Evolutionary conservation across 2,329 filamentous ascomycete species (phyloP).

Genomic region (Fusarium nodosum): DNA sequence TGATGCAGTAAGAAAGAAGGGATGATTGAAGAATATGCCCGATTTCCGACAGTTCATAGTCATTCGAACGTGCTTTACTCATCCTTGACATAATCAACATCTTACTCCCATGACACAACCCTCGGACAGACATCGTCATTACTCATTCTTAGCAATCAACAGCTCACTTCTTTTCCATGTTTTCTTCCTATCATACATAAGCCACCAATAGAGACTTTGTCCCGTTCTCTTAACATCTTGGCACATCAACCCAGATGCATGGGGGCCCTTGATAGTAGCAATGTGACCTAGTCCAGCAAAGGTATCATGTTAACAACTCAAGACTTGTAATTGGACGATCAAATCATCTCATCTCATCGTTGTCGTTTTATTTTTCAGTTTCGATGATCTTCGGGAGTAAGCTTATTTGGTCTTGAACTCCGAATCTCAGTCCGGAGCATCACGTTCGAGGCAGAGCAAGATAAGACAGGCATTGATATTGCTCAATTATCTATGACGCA

Average conservation of each 20-base stretch:
- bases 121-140: not conserved
- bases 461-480: not conserved
- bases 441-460: not conserved
- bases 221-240: slow-evolving; percentile 14
- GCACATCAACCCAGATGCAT: slow-evolving; percentile 23
- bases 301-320: slow-evolving; percentile 37
- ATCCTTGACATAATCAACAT: not conserved
- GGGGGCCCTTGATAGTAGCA: slow-evolving; percentile 7
- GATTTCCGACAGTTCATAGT: not conserved
- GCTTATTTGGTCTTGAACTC: slow-evolving; percentile 31
- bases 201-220: slow-evolving; percentile 12
- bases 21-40: not conserved
- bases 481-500: slow-evolving; percentile 20
- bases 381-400: slow-evolving; percentile 29
- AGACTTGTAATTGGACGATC: slow-evolving; percentile 36
- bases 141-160: not conserved
- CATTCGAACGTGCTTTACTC: not conserved
- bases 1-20: not conserved
- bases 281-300: slow-evolving; percentile 11
- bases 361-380: not conserved
- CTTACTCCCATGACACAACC: not conserved
- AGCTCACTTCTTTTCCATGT: slow-evolving; percentile 2
- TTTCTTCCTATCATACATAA: slow-evolving; percentile 2
- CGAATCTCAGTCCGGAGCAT: slow-evolving; percentile 1
- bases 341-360: slow-evolving; percentile 5